A percentile compares a stretch with the other conserved stretches of the same genome.
Evolutionary conservation across 1,284 basidiomycete genomes (phyloP).

Genomic region (Ceratobasidium sp.): DNA sequence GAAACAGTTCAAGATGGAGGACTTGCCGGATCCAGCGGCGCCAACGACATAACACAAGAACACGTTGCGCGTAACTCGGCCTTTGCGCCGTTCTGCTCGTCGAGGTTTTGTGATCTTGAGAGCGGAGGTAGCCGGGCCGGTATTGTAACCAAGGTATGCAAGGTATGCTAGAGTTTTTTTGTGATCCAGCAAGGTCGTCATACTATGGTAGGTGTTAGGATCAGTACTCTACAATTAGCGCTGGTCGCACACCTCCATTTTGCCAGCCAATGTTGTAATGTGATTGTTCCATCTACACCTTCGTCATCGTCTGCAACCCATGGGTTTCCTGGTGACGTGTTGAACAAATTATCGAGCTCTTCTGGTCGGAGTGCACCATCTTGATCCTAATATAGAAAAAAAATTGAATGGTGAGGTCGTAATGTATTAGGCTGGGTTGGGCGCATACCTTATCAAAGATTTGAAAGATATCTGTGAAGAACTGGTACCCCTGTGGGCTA

Average conservation of each 20-base stretch:
- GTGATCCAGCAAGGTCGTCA: conserved; percentile 96
- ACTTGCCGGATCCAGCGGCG: conserved; percentile 96
- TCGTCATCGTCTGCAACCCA: conserved; percentile 71
- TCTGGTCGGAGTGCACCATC: conserved; percentile 89
- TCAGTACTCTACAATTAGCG: neutral
- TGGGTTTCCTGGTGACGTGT: conserved; percentile 94
- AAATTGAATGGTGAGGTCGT: neutral
- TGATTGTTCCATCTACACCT: conserved; percentile 90
- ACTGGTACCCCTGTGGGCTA: conserved; percentile 92
- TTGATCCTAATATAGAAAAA: conserved; percentile 71
- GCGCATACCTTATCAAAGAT: conserved; percentile 86
- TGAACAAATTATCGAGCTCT: conserved; percentile 92
- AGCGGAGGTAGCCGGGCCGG: conserved; percentile 78
- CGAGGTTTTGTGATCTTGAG: conserved; percentile 83
- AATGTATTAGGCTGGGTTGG: neutral
- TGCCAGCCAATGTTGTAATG: conserved; percentile 96
- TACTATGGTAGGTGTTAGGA: conserved; percentile 62
- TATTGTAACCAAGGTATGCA: conserved; percentile 91
- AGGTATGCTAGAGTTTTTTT: conserved; percentile 93
- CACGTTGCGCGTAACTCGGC: conserved; percentile 87
- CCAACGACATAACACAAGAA: conserved; percentile 95
- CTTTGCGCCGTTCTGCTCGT: conserved; percentile 86
- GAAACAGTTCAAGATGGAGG: conserved; percentile 71
- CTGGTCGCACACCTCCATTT: conserved; percentile 85
- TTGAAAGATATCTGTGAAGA: conserved; percentile 97